Conservation (phyloP, 306 rosid species). For the Dalbergia oliveri region DNA sequence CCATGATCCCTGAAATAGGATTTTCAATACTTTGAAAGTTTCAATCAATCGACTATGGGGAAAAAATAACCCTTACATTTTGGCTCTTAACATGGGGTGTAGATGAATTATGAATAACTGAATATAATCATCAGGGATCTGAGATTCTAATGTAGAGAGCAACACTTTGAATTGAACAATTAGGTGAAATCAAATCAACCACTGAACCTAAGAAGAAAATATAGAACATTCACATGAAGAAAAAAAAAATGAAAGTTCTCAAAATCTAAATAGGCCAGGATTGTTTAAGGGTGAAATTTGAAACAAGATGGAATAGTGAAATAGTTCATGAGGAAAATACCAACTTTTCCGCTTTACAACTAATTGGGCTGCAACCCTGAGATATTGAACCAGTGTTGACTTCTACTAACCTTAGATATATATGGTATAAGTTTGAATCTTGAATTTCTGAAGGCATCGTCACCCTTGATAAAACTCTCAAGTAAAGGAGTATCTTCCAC, state of each 20-base stretch:
- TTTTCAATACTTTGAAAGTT: constrained; percentile 12
- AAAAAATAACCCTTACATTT: constrained; percentile 50
- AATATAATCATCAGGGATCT: constrained; percentile 46
- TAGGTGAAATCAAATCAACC: not conserved
- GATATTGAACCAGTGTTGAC: constrained; percentile 5
- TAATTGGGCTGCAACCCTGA: constrained; percentile 32
- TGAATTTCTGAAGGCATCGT: constrained; percentile 80
- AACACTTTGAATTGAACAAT: constrained; percentile 27
- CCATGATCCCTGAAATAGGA: constrained; percentile 88
- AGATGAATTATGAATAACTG: constrained; percentile 43
- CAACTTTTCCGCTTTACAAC: constrained; percentile 22
- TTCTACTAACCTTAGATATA: constrained; percentile 78
- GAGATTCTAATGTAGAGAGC: constrained; percentile 21
- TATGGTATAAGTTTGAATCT: constrained; percentile 96
- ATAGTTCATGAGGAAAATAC: not conserved
- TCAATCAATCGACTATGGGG: constrained; percentile 23
- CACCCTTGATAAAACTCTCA: constrained; percentile 80
- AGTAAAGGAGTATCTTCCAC: constrained; percentile 79
- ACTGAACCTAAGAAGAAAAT: constrained; percentile 1
- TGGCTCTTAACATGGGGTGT: constrained; percentile 13
- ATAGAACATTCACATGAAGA: constrained; percentile 14
- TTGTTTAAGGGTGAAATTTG: not conserved
- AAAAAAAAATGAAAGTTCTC: constrained; percentile 12
- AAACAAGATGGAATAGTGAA: not conserved
- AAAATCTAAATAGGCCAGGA: constrained; percentile 33